Conservation (phyloP, 139 green algal species). For the Pedinophyceae sp. region DNA sequence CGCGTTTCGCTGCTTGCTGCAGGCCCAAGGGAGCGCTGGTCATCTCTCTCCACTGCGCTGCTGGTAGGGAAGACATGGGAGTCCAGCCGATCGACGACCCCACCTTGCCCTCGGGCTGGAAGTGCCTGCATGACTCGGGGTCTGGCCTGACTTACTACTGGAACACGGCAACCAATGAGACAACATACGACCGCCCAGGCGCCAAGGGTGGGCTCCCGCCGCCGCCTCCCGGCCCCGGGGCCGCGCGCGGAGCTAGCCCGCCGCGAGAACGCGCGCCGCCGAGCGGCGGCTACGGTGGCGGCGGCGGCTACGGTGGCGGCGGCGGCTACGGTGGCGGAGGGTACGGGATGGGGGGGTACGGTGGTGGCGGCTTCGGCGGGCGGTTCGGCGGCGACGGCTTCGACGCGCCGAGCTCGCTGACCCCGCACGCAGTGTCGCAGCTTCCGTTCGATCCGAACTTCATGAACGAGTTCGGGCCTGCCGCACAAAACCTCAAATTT, state of each 20-base stretch:
- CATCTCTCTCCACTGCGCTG: no score
- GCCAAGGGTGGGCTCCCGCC: background rate
- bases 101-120: slow-evolving; percentile 26
- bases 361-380: background rate
- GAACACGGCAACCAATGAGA: slow-evolving; percentile 58
- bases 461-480: slow-evolving; percentile 6
- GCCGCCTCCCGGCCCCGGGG: background rate
- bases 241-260: no score
- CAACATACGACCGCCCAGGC: slow-evolving; percentile 45
- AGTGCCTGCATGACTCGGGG: slow-evolving; percentile 28
- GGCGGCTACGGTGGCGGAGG: background rate
- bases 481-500: background rate
- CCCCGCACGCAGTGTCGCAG: no score
- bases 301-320: background rate
- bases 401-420: background rate
- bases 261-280: background rate
- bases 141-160: slow-evolving; percentile 58
- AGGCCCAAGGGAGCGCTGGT: no score
- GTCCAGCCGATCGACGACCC: slow-evolving; percentile 29
- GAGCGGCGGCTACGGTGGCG: background rate
- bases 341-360: background rate
- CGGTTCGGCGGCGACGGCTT: slow-evolving; percentile 4
- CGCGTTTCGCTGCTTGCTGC: no score
- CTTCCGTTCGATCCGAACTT: no score
- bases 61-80: no score